phyloP scores from a whole-genome alignment of 2,329 filamentous ascomycete genomes.

The Bipolaris victoriae region DNA sequence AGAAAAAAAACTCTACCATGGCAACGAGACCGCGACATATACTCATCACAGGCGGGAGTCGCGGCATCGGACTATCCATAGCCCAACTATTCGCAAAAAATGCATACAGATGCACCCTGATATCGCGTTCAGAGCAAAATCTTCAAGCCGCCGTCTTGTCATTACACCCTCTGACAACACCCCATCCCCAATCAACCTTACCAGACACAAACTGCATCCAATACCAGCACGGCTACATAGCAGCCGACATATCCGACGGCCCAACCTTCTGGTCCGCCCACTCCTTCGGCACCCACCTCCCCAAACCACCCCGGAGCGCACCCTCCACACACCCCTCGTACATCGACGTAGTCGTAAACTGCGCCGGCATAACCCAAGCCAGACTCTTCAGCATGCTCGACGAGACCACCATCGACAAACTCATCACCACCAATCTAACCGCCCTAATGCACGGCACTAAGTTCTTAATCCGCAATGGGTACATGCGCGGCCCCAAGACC shows the following conservation, averaged over 20 bases:
- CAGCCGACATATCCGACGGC: slow-evolving; percentile 32
- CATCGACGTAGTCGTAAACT: slow-evolving; percentile 71
- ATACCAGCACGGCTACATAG: slow-evolving; percentile 33
- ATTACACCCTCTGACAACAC: slow-evolving; percentile 22
- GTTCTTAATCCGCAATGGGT: slow-evolving; percentile 51
- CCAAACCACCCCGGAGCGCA: slow-evolving; percentile 4
- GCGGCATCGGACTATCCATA: slow-evolving; percentile 49
- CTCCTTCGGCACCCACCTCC: slow-evolving; percentile 9
- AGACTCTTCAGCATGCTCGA: slow-evolving; percentile 65
- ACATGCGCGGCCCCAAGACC: not conserved
- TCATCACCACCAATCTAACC: slow-evolving; percentile 74
- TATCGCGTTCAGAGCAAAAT: slow-evolving; percentile 36
- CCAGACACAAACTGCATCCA: not conserved
- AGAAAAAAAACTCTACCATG: not conserved
- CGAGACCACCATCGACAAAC: slow-evolving; percentile 58
- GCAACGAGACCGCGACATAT: slow-evolving; percentile 29
- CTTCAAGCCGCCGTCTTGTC: slow-evolving; percentile 34
- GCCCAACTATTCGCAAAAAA: slow-evolving; percentile 42
- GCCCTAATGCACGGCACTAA: slow-evolving; percentile 69
- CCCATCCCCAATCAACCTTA: not conserved
- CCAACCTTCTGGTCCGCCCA: slow-evolving; percentile 32
- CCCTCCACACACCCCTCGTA: slow-evolving; percentile 8
- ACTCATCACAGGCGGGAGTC: slow-evolving; percentile 48
- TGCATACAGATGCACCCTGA: slow-evolving; percentile 38
- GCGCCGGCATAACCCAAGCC: slow-evolving; percentile 74